Conservation (phyloP, 768 basidiomycete genomes). For the Macrolepiota fuliginosa region DNA sequence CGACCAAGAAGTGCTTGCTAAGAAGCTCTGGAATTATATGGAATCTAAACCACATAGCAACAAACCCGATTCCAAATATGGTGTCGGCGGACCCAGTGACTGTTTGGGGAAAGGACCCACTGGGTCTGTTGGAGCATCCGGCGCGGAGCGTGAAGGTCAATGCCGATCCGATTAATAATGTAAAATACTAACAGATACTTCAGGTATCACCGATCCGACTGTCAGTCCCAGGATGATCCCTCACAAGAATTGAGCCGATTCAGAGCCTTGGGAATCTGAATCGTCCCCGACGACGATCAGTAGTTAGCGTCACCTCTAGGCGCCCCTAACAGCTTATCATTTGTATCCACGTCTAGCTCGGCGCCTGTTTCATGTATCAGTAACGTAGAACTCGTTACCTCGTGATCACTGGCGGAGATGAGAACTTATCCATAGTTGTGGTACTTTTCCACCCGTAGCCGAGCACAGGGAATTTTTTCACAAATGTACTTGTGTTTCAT, state of each 20-base stretch:
- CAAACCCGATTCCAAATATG: not conserved
- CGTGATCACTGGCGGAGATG: slow-evolving; percentile 2
- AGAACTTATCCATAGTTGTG: not conserved
- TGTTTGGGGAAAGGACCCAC: not conserved
- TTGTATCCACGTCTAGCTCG: not conserved
- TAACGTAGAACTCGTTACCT: not conserved
- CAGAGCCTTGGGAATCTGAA: not conserved
- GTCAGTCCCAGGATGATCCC: not conserved
- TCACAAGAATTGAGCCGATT: not conserved
- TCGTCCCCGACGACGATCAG: not conserved
- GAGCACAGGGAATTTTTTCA: not conserved
- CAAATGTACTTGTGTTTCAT: not conserved
- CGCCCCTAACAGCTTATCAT: not conserved
- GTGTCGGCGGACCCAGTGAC: not conserved
- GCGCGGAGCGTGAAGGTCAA: not conserved
- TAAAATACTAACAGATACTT: not conserved
- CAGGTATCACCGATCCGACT: not conserved
- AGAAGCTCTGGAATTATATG: slow-evolving; percentile 10
- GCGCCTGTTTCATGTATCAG: not conserved
- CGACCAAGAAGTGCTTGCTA: slow-evolving; percentile 7
- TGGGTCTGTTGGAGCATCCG: not conserved
- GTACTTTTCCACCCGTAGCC: not conserved
- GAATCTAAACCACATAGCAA: not conserved
- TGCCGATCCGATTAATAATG: not conserved
- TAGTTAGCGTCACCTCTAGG: not conserved